Evolutionary conservation across 1,284 basidiomycete species (phyloP).

Genomic region (Malassezia vespertilionis): DNA sequence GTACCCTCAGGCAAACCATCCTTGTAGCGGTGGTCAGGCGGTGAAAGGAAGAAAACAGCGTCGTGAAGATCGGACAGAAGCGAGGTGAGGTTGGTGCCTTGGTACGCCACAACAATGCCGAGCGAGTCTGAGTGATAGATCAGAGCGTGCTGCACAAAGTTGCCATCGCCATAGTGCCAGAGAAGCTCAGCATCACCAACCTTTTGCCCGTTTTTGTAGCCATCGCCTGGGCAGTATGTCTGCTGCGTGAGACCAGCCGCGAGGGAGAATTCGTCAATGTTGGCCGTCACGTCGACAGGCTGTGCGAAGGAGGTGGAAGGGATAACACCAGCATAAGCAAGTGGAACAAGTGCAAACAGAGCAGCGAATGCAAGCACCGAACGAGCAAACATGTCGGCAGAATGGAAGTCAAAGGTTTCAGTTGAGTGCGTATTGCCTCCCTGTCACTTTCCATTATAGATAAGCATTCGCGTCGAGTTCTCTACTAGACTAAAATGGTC

Average conservation of each 20-base stretch:
- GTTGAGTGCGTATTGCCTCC: too few relatives aligned
- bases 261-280: constrained; percentile 1
- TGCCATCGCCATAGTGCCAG: constrained; percentile 29
- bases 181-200: constrained; percentile 27
- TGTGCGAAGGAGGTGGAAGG: background rate
- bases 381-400: too few relatives aligned
- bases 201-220: background rate
- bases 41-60: constrained; percentile 19
- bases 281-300: constrained; percentile 4
- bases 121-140: constrained; percentile 26
- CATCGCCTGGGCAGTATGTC: constrained; percentile 2
- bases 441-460: too few relatives aligned
- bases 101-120: constrained; percentile 29
- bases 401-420: too few relatives aligned
- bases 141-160: constrained; percentile 20
- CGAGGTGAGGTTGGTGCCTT: constrained; percentile 30
- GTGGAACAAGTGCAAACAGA: too few relatives aligned
- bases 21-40: constrained; percentile 20
- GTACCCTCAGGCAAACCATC: constrained; percentile 18
- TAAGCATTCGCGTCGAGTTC: too few relatives aligned
- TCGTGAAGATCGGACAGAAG: constrained; percentile 27
- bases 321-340: too few relatives aligned
- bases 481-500: too few relatives aligned
- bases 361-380: too few relatives aligned
- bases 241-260: constrained; percentile 15